Evolutionary conservation across 495 filamentous ascomycete genomes (phyloP), one percentile per base, ranked within the genome.

Genomic region (Penicillium maclennaniae): DNA sequence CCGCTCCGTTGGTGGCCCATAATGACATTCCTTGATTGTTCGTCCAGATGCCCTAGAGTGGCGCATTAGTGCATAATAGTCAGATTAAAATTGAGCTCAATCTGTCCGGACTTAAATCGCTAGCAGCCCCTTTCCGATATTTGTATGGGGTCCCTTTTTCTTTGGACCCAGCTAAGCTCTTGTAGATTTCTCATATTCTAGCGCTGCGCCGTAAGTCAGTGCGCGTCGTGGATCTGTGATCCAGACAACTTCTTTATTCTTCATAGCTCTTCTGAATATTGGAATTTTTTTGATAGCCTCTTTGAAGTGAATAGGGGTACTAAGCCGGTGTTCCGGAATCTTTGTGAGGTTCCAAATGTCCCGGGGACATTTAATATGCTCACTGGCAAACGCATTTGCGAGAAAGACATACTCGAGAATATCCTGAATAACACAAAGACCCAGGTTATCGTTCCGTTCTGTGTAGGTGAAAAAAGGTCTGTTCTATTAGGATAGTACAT

Each of bases 401-500:
- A 45, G 52, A 17, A 51, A 59, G 7, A 52, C 45, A 48, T 52
- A 59, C 23, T 43, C 38, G 4, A 60, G 37, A 21, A 56, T 51
- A 20, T 60, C 53, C 42, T 66, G 45, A 43, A 66, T 63, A 36
- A 63, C 55, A 49, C 45, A 66, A 12, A 62, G 56, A 10, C 59
- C 59, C 0, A 66, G 27, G 50, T 61, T 66, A 28, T 66, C 56
- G 49, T 66, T 66, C 41, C 59, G 25, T 45, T 66, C 56, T 9
- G 51, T 66, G 20, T 66, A 64, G 1, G 51, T 58, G 23, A 41
- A 64, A n/a, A 49, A 23, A 25, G 61, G 58, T 3, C 61, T 60
- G 14, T 2, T 25, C 17, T 2, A n/a, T 59, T 53, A 56, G 60
- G 17, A 47, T 38, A 58, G n/a, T n/a, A n/a, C n/a, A n/a, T n/a